phyloP scores from a whole-genome alignment of 78 protist genomes.

The Cavenderia fasciculata region DNA sequence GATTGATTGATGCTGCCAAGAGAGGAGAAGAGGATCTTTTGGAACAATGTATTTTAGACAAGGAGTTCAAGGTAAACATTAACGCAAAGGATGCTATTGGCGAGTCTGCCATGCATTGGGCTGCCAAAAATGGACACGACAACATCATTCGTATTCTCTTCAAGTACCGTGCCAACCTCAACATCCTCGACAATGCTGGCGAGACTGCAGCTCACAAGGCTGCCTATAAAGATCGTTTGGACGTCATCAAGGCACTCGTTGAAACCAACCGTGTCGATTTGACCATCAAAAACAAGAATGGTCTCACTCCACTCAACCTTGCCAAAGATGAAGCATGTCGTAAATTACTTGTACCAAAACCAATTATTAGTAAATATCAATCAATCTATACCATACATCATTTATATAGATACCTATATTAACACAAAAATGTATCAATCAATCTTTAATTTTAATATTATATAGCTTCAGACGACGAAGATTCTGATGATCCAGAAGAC shows the following conservation, averaged over 20 bases:
- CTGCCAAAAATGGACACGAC: slow-evolving; percentile 48
- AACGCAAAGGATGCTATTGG: slow-evolving; percentile 52
- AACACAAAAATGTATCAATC: not conserved
- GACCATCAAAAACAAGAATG: slow-evolving; percentile 30
- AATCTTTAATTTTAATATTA: not conserved
- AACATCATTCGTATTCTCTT: slow-evolving; percentile 26
- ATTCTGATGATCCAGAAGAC: slow-evolving; percentile 17
- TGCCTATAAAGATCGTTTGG: slow-evolving; percentile 51
- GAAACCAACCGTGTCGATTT: slow-evolving; percentile 11
- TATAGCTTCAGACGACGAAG: slow-evolving; percentile 37
- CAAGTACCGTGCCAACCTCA: slow-evolving; percentile 38
- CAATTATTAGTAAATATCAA: slow-evolving; percentile 38
- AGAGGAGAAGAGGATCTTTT: slow-evolving; percentile 67
- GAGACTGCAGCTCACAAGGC: slow-evolving; percentile 61
- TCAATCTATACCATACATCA: not conserved
- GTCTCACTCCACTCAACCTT: slow-evolving; percentile 30
- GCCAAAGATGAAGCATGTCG: slow-evolving; percentile 65
- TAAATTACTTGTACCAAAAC: slow-evolving; percentile 55
- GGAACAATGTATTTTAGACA: slow-evolving; percentile 35
- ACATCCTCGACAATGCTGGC: not conserved
- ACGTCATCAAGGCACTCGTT: slow-evolving; percentile 18
- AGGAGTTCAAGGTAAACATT: slow-evolving; percentile 37
- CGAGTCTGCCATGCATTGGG: slow-evolving; percentile 53
- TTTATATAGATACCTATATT: not conserved
- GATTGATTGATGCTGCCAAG: slow-evolving; percentile 74